These are phyloP conservation scores for Ailanthus altissimus DNA, from an alignment of 345 rosid genomes.

Conservation along the genomic window DNA sequence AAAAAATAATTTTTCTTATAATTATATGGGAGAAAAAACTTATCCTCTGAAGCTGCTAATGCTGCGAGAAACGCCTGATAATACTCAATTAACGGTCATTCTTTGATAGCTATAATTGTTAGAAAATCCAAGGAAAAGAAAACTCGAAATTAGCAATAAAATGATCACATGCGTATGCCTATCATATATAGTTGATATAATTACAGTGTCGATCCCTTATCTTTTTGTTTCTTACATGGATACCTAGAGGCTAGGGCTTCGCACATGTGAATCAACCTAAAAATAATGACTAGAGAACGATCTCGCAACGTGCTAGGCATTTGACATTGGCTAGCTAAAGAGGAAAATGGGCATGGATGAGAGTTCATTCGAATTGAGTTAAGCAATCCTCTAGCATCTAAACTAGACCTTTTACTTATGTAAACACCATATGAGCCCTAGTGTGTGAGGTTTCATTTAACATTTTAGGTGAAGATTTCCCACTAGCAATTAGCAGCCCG, in stretches of 20 bases:
- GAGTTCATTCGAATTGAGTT: neutral
- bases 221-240: neutral
- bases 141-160: neutral
- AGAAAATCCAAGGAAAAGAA: neutral
- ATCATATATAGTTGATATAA: neutral
- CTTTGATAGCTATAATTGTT: neutral
- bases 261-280: neutral
- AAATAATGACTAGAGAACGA: neutral
- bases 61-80: neutral
- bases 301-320: neutral
- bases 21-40: neutral
- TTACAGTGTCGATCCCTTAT: neutral
- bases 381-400: constrained; percentile 1
- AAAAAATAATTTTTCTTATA: no score
- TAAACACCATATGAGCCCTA: neutral
- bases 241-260: neutral
- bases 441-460: neutral
- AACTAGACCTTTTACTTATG: neutral
- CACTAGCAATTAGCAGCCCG: neutral
- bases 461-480: neutral
- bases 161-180: neutral
- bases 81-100: neutral
- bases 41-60: neutral
- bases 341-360: neutral
- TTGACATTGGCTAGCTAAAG: neutral